Evolutionary conservation across 208 protist genomes (phyloP).

Genomic region (Leishmania guyanensis): DNA sequence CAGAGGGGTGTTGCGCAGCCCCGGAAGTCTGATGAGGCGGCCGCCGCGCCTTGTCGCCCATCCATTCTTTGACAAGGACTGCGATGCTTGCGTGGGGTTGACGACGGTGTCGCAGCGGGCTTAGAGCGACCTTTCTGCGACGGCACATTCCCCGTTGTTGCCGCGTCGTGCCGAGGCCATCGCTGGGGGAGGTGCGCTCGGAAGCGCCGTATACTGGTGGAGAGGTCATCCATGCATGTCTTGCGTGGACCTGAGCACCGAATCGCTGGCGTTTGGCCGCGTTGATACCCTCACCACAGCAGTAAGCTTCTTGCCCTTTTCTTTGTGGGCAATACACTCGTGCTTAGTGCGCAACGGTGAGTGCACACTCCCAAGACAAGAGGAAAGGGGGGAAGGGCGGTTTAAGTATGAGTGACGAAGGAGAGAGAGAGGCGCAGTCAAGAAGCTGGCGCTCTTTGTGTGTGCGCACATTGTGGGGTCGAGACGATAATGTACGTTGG

Average conservation of each 20-base stretch:
- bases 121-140: background rate
- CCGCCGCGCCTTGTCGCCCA: background rate
- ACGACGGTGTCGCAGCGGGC: background rate
- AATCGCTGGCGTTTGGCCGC: background rate
- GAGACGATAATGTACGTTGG: background rate
- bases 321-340: background rate
- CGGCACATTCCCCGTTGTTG: background rate
- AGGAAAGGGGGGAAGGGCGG: background rate
- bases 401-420: background rate
- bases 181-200: background rate
- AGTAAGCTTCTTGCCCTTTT: too few species aligned
- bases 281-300: background rate
- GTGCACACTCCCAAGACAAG: background rate
- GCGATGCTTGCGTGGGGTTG: background rate
- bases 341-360: background rate
- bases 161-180: background rate
- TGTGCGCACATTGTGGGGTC: background rate
- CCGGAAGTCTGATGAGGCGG: background rate
- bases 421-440: background rate
- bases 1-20: background rate
- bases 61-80: slow-evolving; percentile 1
- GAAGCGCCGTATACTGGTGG: background rate
- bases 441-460: background rate
- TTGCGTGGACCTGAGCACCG: background rate
- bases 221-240: slow-evolving; percentile 1